A percentile compares a stretch with the other conserved stretches of the same genome.
Evolutionary conservation across 257 asterid genomes (phyloP).

Genomic region (Anisodus tanguticus): DNA sequence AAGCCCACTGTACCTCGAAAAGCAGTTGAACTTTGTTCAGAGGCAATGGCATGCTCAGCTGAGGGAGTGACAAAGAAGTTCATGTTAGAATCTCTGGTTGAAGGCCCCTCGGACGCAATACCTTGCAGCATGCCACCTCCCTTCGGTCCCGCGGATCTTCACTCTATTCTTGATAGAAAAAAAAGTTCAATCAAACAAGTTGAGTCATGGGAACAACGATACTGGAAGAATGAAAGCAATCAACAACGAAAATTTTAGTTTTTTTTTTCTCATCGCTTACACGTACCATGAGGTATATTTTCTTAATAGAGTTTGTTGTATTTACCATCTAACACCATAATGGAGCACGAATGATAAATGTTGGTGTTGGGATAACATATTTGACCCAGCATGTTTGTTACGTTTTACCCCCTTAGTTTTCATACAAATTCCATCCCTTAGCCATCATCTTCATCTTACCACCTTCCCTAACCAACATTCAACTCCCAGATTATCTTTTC

Average conservation of each 20-base stretch:
- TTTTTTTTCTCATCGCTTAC: neutral
- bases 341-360: neutral
- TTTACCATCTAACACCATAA: neutral
- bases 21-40: constrained; percentile 74
- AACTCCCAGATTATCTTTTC: no score
- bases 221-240: constrained; percentile 54
- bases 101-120: constrained; percentile 45
- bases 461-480: no score
- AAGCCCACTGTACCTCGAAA: constrained; percentile 59
- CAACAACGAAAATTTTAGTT: neutral
- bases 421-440: no score
- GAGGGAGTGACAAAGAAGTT: constrained; percentile 55
- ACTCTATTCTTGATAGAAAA: constrained; percentile 46
- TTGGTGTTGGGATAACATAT: neutral
- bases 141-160: constrained; percentile 58
- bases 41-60: constrained; percentile 65
- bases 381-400: no score
- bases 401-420: no score
- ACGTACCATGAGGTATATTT: neutral
- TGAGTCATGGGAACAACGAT: constrained; percentile 64
- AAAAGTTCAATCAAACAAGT: constrained; percentile 56
- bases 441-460: no score
- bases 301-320: neutral
- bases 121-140: constrained; percentile 85
- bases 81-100: constrained; percentile 67